These are phyloP conservation scores for Trypanosoma rangeli DNA, from an alignment of 208 protist genomes.

Conservation along the genomic window DNA sequence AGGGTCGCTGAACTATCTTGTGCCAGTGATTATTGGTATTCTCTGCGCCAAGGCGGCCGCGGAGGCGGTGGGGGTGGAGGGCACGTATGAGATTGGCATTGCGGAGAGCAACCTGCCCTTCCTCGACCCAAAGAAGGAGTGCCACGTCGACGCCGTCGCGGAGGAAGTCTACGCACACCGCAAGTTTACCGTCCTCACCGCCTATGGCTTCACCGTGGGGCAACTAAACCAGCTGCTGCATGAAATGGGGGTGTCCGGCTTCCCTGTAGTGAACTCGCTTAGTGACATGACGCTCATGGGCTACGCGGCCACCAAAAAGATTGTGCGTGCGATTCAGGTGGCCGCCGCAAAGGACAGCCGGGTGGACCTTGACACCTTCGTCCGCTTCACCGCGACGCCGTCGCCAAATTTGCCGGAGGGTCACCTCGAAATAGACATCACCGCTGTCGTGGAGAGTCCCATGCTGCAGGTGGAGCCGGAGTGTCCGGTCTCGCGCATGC, in stretches of 20 bases:
- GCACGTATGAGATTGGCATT: slow-evolving; percentile 79
- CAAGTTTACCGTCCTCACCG: slow-evolving; percentile 64
- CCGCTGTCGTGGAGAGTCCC: slow-evolving; percentile 48
- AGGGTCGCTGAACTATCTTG: slow-evolving; percentile 81
- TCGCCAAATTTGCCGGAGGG: slow-evolving; percentile 28
- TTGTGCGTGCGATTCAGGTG: slow-evolving; percentile 56
- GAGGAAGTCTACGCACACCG: slow-evolving; percentile 52
- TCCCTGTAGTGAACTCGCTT: slow-evolving; percentile 64
- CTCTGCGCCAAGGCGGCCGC: slow-evolving; percentile 67
- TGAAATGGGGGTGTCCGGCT: slow-evolving; percentile 64
- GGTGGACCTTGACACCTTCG: slow-evolving; percentile 42
- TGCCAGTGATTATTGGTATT: slow-evolving; percentile 73
- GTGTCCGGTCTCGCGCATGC: slow-evolving; percentile 62
- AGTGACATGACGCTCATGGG: slow-evolving; percentile 66
- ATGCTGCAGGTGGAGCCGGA: slow-evolving; percentile 72
- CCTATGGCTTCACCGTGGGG: slow-evolving; percentile 56
- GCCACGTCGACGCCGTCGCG: slow-evolving; percentile 54
- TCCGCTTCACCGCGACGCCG: slow-evolving; percentile 41
- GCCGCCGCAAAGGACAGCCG: slow-evolving; percentile 46
- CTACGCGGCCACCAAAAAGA: slow-evolving; percentile 62
- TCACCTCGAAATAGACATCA: slow-evolving; percentile 56
- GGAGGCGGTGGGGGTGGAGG: slow-evolving; percentile 71
- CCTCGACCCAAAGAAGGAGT: slow-evolving; percentile 81
- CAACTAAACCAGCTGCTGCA: slow-evolving; percentile 62
- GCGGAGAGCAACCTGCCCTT: slow-evolving; percentile 76